Base-by-base conservation (phyloP, 2,329 filamentous ascomycete genomes). In the Remersonia thermophila region DNA sequence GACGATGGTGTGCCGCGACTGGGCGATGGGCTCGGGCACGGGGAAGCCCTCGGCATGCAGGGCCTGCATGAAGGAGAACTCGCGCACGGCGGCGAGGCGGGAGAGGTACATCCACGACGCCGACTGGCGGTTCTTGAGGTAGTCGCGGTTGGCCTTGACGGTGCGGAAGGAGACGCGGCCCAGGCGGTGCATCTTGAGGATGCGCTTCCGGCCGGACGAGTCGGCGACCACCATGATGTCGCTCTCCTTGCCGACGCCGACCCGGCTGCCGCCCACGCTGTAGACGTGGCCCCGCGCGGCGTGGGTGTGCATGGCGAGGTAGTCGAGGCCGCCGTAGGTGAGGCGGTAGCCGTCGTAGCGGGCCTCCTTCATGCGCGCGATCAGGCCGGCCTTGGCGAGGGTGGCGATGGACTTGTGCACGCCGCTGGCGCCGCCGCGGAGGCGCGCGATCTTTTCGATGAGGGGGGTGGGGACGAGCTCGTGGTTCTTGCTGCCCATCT, bases 61-160 rank as follows among this genome's bases (percentile, higher is more conserved):
- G 1, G 81, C 85, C 46, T 80, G 78, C 86, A 98, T 93, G 59
- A 96, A 96, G 3, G 87, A 80, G 57, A 74, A 93, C 58, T 98
- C 91, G 55, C 93, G 94, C 67, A 91, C 77, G 10, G 91, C 91
- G 7, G 93, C 87, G 26, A 98, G 69, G 28, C 85, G 73, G 10
- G 84, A 93, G 60, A 98, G 84, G 58, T 98, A 95, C 87, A 96
- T 95, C 91, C 91, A 98, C 29, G 83, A 91, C 4, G 78, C 86
- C 12, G 69, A 56, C 13, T 60, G 71, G 40, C 80, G 73, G 50
- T 91, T 85, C 48, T 82, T 80, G 37, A 96, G 75, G 60, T 98
- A 98, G 61, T 98, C 91, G 47, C 91, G 76, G 63, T 96, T 96
- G 18, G 83, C 79, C 62, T 94, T 94, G 54, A 98, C 89, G 27